Percentiles rank a stretch among this genome's conserved stretches.
Conservation (phyloP, 73 alveolate genomes). For the Tetrahymena malaccensis region DNA sequence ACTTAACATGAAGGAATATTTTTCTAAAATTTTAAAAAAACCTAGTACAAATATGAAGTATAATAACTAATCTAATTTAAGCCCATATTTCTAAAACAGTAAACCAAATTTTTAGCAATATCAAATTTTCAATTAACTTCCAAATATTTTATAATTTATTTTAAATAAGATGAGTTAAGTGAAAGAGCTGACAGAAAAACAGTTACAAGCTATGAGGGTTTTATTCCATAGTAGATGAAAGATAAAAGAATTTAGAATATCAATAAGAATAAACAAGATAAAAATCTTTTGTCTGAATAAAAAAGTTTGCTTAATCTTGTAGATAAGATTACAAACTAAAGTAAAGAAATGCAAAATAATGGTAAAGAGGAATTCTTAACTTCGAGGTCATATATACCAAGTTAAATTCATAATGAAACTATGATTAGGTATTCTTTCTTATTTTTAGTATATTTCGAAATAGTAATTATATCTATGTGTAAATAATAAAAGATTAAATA, state of each 20-base stretch:
- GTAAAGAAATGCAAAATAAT: neutral
- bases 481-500: neutral
- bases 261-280: neutral
- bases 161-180: neutral
- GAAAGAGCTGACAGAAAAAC: neutral
- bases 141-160: too few relatives aligned
- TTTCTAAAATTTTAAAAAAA: neutral
- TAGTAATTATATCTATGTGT: too few relatives aligned
- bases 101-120: neutral
- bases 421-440: neutral
- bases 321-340: neutral
- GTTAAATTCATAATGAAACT: neutral
- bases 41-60: neutral
- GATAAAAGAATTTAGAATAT: neutral
- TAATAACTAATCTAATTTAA: neutral
- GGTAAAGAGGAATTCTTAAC: neutral
- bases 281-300: neutral
- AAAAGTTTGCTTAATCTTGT: neutral
- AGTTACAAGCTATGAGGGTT: neutral
- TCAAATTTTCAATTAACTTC: too few relatives aligned
- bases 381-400: neutral
- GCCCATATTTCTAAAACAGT: neutral
- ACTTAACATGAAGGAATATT: neutral
- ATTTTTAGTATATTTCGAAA: too few relatives aligned
- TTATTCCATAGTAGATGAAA: neutral